Conservation (phyloP, 257 asterid species). For the Solanum neorickii region DNA sequence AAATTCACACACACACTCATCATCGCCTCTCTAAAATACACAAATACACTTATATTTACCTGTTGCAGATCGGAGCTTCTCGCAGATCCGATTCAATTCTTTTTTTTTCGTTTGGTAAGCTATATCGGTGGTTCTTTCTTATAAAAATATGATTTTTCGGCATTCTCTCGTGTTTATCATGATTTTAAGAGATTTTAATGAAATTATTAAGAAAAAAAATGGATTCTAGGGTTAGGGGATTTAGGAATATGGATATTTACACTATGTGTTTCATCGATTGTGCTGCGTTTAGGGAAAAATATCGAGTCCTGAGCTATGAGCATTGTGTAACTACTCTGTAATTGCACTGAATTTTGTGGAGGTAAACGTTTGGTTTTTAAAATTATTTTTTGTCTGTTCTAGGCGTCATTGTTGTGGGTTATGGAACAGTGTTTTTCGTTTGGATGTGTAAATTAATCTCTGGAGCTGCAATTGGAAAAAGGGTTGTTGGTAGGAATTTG, state of each 20-base stretch:
- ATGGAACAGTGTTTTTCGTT: not conserved
- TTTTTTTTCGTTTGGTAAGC: slow-evolving; percentile 14
- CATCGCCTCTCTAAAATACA: not conserved
- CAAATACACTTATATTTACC: not conserved
- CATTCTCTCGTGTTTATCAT: not conserved
- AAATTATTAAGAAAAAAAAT: not conserved
- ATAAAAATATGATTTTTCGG: not conserved
- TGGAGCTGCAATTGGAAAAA: not conserved
- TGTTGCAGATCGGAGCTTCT: slow-evolving; percentile 33
- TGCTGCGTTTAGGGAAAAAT: not conserved
- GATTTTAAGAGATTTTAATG: not conserved
- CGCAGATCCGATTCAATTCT: slow-evolving; percentile 27
- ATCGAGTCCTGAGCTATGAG: not conserved
- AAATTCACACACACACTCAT: not conserved
- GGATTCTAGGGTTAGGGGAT: not conserved
- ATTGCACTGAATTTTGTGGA: not conserved
- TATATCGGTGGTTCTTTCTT: not conserved
- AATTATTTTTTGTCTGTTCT: not conserved
- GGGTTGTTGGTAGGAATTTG: not conserved
- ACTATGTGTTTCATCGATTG: not conserved
- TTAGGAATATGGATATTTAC: not conserved
- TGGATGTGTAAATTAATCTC: not conserved
- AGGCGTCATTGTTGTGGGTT: not conserved
- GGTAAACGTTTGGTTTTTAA: not conserved
- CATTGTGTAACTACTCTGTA: not conserved